These are phyloP conservation scores for Hygrocybe coccinea DNA, from an alignment of 768 basidiomycete genomes.

Conservation along the genomic window DNA sequence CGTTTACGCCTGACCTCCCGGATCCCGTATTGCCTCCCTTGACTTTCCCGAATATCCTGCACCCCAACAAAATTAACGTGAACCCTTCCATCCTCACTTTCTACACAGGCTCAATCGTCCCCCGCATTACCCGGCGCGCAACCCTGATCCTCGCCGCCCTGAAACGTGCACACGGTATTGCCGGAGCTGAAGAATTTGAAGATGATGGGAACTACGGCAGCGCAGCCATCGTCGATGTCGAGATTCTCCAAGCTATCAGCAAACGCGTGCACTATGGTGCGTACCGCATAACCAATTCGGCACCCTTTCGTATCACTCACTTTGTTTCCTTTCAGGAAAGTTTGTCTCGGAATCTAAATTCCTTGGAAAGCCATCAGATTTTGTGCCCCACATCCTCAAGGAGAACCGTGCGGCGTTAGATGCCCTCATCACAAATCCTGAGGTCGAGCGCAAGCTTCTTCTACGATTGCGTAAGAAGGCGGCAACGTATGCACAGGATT, in stretches of 20 bases:
- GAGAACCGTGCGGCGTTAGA: conserved; percentile 77
- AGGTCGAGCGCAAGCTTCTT: conserved; percentile 84
- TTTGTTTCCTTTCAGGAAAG: conserved; percentile 65
- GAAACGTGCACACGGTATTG: conserved; percentile 64
- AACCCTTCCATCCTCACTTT: conserved; percentile 84
- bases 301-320: too few species aligned
- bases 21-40: conserved; percentile 72
- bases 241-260: conserved; percentile 96
- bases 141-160: conserved; percentile 59
- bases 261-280: conserved; percentile 96
- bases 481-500: conserved; percentile 72
- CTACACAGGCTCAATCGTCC: conserved; percentile 84
- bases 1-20: conserved; percentile 81
- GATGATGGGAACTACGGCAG: conserved; percentile 99
- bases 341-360: conserved; percentile 99
- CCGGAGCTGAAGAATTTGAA: conserved; percentile 64
- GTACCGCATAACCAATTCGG: not conserved
- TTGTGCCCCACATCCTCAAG: conserved; percentile 85
- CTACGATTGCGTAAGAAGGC: conserved; percentile 83
- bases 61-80: conserved; percentile 77
- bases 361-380: conserved; percentile 73
- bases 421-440: conserved; percentile 92
- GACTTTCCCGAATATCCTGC: conserved; percentile 69
- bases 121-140: conserved; percentile 75
- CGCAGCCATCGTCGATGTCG: conserved; percentile 89